Evolutionary conservation across 2,329 filamentous ascomycete genomes (phyloP).

Genomic region (Colletotrichum musae): DNA sequence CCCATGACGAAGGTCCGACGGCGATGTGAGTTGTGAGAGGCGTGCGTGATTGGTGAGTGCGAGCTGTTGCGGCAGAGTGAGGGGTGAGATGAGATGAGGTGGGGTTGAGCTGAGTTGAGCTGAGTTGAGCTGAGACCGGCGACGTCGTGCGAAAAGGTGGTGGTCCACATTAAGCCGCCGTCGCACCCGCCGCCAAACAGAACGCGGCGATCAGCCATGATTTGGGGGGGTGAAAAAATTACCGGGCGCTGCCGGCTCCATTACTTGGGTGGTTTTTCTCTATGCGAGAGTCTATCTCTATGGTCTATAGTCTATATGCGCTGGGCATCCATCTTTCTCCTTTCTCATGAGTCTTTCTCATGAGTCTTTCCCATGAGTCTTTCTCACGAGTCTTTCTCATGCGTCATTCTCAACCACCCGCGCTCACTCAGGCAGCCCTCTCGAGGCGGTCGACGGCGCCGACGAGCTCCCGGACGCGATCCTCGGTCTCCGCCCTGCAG

Average conservation of each 20-base stretch:
- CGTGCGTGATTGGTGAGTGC: not conserved
- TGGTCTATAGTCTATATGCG: conserved; percentile 25
- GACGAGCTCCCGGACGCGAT: conserved; percentile 39
- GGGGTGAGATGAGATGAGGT: conserved; percentile 1
- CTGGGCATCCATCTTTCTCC: not conserved
- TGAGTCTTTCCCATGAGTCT: not conserved
- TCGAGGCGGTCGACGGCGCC: conserved; percentile 37
- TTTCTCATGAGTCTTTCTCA: not conserved
- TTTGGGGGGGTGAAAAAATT: too few relatives aligned
- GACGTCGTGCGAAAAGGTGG: not conserved
- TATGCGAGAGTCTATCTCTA: conserved; percentile 25
- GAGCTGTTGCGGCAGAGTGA: too few relatives aligned
- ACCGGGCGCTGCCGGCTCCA: not conserved
- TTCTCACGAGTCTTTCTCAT: not conserved
- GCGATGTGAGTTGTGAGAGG: not conserved
- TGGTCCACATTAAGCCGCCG: conserved; percentile 29
- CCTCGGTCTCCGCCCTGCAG: conserved; percentile 40
- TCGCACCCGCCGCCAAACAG: too few relatives aligned
- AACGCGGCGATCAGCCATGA: too few relatives aligned
- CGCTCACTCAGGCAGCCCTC: not conserved
- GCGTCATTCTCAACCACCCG: not conserved
- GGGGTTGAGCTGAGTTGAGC: not conserved
- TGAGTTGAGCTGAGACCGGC: not conserved
- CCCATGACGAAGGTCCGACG: conserved; percentile 49
- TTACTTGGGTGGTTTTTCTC: conserved; percentile 10